phyloP scores from a whole-genome alignment of 306 rosid species.

The Leucaena leucocephala region DNA sequence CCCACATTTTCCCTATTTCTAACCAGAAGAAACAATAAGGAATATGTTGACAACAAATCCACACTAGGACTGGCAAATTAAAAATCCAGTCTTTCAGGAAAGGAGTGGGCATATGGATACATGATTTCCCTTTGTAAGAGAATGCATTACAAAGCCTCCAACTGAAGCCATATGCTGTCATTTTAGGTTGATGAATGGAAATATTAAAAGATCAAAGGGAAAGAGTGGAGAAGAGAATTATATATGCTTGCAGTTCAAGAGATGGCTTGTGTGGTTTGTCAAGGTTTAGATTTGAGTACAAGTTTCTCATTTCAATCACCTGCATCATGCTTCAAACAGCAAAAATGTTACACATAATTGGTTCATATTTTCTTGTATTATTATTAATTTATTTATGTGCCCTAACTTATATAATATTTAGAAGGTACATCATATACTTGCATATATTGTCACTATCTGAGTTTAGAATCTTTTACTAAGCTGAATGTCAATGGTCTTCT shows the following conservation, averaged over 20 bases:
- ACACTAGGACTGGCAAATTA: too few species aligned
- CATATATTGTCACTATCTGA: background rate
- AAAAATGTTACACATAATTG: background rate
- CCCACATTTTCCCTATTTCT: too few species aligned
- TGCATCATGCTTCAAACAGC: background rate
- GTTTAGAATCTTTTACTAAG: background rate
- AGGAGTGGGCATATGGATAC: too few species aligned
- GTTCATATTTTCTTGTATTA: background rate
- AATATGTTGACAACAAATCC: too few species aligned
- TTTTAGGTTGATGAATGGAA: background rate
- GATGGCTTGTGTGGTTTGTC: background rate
- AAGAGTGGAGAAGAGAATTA: background rate
- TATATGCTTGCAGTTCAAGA: slow-evolving; percentile 10
- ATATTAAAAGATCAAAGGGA: too few species aligned
- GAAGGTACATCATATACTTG: background rate
- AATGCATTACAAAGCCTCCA: too few species aligned
- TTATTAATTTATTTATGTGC: background rate
- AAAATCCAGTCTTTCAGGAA: too few species aligned
- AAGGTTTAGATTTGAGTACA: background rate
- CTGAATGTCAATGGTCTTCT: background rate
- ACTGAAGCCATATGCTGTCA: background rate
- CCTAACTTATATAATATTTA: background rate
- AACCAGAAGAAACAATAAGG: too few species aligned
- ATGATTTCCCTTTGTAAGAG: too few species aligned
- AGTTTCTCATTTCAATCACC: background rate